Evolutionary conservation across 441 rosid genomes (phyloP), one percentile per base, ranked within the genome.

Genomic region (Erodium trifolium): DNA sequence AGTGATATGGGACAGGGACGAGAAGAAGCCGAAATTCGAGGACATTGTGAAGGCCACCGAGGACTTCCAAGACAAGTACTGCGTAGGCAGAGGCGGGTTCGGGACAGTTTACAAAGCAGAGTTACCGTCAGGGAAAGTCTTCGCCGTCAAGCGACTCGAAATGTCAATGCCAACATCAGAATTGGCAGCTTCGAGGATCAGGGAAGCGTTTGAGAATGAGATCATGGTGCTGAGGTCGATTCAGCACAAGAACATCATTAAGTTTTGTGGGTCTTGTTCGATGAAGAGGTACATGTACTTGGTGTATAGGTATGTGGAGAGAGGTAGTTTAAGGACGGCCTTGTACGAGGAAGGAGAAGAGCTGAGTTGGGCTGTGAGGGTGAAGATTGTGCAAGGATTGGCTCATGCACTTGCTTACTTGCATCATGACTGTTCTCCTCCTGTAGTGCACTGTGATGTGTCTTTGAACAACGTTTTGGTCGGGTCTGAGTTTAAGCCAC

Each of bases 31-130:
- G 18, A 82, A 84, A 29, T 85, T 84, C 70, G 82, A 76, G 53
- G 95, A 88, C 9, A 79, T 88, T 34, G 83, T 72, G 47, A 82
- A 76, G 77, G 90, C 87, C 63, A 88, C 91, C 0, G 72, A 82
- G 23, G 77, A 83, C 63, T 88, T 87, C 71, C 60, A 37, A 13
- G 92, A 84, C 3, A 75, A 70, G 67, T 79, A 73, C 74, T 84
- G 88, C 83, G 81, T 87, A 0, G 92, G 95, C 2, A 82, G 63
- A 78, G 95, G 95, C 41, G 88, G 95, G 62, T 87, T 84, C 23
- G 95, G 90, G 67, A 87, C 73, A 6, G 88, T 85, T 27, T 88
- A 88, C 82, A 79, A 65, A 76, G 95, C 92, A 1, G 71, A 9
- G 11, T 63, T 87, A 67, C 60, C 81, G 2, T 70, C 79, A 31